These are phyloP conservation scores for Plasmodium falciparum DNA, from an alignment of 169 alveolate species.

Conservation along the genomic window DNA sequence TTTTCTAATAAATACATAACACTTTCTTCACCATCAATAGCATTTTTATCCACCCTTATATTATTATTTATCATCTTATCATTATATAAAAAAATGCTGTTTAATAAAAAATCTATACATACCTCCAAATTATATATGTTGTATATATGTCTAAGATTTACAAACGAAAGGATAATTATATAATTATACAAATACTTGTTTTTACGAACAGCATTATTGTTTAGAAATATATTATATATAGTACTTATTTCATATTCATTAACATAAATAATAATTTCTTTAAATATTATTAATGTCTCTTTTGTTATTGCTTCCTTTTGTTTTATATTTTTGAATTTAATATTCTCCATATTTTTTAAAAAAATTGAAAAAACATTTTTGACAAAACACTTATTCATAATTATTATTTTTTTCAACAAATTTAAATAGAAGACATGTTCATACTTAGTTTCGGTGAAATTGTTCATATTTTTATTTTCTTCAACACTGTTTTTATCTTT, in stretches of 20 bases:
- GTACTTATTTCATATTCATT: conserved; percentile 70
- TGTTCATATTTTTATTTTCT: neutral
- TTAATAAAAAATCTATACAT: conserved; percentile 37
- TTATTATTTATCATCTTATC: neutral
- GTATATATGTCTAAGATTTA: conserved; percentile 63
- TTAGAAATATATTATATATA: conserved; percentile 46
- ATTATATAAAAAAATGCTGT: conserved; percentile 9
- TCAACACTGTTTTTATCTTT: conserved; percentile 28
- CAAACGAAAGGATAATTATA: conserved; percentile 31
- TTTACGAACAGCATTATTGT: conserved; percentile 3
- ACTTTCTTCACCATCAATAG: neutral
- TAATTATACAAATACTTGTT: conserved; percentile 18
- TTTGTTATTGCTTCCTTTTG: neutral
- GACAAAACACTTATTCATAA: conserved; percentile 70
- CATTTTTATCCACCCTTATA: neutral
- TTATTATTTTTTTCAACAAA: conserved; percentile 58
- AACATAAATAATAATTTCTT: conserved; percentile 39
- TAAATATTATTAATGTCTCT: conserved; percentile 33
- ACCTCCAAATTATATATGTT: conserved; percentile 53
- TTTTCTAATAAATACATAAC: neutral
- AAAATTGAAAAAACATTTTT: conserved; percentile 75
- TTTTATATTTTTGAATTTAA: neutral
- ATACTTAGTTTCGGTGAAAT: conserved; percentile 9
- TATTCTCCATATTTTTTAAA: conserved; percentile 45
- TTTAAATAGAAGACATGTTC: neutral